Base-by-base conservation (phyloP, 768 basidiomycete genomes). In the Podaxis pistillaris region DNA sequence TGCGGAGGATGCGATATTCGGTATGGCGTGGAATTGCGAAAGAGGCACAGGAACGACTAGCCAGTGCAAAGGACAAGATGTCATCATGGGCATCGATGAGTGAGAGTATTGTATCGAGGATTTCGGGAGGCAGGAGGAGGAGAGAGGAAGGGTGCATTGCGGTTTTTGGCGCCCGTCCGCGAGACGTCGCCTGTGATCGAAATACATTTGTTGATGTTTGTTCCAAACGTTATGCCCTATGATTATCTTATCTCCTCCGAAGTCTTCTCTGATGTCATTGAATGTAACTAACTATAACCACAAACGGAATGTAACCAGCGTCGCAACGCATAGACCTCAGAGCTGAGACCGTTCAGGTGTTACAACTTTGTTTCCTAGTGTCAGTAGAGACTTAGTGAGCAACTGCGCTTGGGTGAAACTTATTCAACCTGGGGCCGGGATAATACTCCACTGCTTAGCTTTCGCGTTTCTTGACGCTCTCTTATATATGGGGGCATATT, bases 1-100 rank as follows among this genome's bases (percentile, higher is more conserved):
- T 72, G 30, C 79, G 79, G 63, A 84, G 71, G 58, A 79, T 72
- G 55, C 83, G 79, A 70, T 84, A 83, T 64, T 83, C 75, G 22
- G 75, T 80, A 60, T 84, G 82, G n/a, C 75, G 67, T 30, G 83
- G 83, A 47, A 81, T 76, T 46, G 79, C 75, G 56, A 78, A 66
- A 17, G 65, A 67, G 56, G 75, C 73, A 55, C 75, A 76, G 37
- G 72, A 61, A 62, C 71, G 71, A n/a, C 78, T 81, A 30, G 76
- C 69, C n/a, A 79, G 73, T 1, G 80, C 81, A 60, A 84, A 74
- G 11, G 78, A 73, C 37, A 82, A 67, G 36, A 84, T 72, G 64
- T 83, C 79, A 30, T 63, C 51, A 62, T 79, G 76, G 46, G 64
- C 63, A 63, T 79, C 77, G 62, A 84, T 71, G 55, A 77, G 74